Base-by-base conservation (phyloP, 805 yeast species). In the Yamadazyma tumulicola region DNA sequence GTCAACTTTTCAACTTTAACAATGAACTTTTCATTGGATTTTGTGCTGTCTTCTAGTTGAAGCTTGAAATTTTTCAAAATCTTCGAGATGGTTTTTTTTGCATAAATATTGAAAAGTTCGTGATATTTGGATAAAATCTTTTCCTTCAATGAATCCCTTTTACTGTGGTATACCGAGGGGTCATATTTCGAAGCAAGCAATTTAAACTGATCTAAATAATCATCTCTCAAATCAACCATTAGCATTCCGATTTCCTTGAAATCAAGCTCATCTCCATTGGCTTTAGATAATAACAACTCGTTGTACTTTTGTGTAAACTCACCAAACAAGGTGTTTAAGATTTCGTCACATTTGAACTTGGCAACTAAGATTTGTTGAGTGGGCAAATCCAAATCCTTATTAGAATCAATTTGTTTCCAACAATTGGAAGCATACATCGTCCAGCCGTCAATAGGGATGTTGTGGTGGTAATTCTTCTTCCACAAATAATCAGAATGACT, bases 361-460 rank as follows among this genome's bases (percentile, higher is more conserved):
- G 98, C 95, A 16, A 93, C 97, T 40, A 93, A 68, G 20, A 86
- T 85, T 57, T 93, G 98, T 54, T 93, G 98, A 2, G 97, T 89
- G 18, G 98, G 98, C 45, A 93, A 70, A 61, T 93, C 98, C 43
- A 93, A 74, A 55, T 93, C 98, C 59, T 87, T 89, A 62, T 93
- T 93, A 42, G 74, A 71, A 56, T 87, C 95, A 49, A 93, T 93
- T 59, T 87, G 96, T 33, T 85, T 81, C 98, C 98, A 93, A 46
- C 95, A 81, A 52, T 81, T 84, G 35, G 79, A 81, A 1, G 96
- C 88, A 50, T 93, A 93, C 56, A 88, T 61, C 4, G 91, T 74
- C 97, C 98, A 93, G 16, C 97, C 97, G 60, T 93, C 98, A 34
- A 91, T 70, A 8, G 98, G 98, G 37, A 93, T 78, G 31, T 74